A percentile compares a stretch with the other conserved stretches of the same genome.
phyloP scores from a whole-genome alignment of 352 stramenopile genomes.

The Globisporangium splendens region DNA sequence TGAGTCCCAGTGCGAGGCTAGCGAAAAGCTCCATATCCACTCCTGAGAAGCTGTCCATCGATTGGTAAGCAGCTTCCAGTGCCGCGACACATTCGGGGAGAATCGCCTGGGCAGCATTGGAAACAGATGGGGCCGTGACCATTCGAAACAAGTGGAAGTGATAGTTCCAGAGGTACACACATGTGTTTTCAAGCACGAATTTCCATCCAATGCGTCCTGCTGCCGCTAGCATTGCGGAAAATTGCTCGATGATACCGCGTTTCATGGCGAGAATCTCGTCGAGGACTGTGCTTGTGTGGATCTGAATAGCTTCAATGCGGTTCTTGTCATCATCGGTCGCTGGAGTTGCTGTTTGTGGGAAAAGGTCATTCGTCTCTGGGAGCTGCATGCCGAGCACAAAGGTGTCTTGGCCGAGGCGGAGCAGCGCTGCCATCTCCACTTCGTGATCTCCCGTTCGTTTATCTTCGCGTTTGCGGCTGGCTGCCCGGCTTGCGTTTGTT shows the following conservation, averaged over 20 bases:
- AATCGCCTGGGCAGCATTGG: conserved; percentile 29
- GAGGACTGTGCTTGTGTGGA: conserved; percentile 11
- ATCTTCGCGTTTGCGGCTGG: background rate
- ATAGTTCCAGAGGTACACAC: conserved; percentile 90
- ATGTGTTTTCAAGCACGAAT: conserved; percentile 79
- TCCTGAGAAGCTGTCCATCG: conserved; percentile 29
- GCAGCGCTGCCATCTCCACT: conserved; percentile 18
- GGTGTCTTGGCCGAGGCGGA: conserved; percentile 18
- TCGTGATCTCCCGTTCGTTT: conserved; percentile 8
- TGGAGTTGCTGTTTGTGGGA: too few relatives aligned
- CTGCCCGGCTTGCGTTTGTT: background rate
- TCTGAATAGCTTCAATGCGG: conserved; percentile 3
- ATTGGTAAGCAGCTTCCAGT: conserved; percentile 51
- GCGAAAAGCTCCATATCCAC: conserved; percentile 47
- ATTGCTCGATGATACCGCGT: conserved; percentile 37
- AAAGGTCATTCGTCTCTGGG: background rate
- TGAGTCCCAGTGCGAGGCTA: conserved; percentile 47
- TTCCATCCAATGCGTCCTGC: conserved; percentile 45
- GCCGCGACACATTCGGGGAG: conserved; percentile 56
- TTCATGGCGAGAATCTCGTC: conserved; percentile 33
- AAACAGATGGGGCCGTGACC: background rate
- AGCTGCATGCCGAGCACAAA: conserved; percentile 38
- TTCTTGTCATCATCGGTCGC: background rate
- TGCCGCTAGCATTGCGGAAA: conserved; percentile 27
- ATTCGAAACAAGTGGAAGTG: conserved; percentile 85